These are phyloP conservation scores for Lipomyces oligophaga DNA, from an alignment of 805 yeast genomes.

Conservation along the genomic window DNA sequence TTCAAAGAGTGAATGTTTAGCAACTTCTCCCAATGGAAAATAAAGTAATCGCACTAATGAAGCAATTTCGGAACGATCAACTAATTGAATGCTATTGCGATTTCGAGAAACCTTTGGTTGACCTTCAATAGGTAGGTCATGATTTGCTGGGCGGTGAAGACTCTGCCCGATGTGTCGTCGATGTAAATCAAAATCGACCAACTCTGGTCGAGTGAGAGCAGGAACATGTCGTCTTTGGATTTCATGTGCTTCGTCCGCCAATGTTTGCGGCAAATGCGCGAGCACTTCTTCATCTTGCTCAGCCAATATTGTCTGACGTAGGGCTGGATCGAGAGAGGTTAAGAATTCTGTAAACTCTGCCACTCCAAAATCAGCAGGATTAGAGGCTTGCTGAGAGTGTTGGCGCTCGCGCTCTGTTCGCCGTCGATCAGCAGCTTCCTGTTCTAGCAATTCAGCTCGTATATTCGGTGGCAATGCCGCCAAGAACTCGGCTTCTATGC, in stretches of 20 bases:
- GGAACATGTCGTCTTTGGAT: conserved; percentile 22
- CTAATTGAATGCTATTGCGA: conserved; percentile 54
- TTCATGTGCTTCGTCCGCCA: conserved; percentile 37
- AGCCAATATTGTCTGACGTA: conserved; percentile 35
- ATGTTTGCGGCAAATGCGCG: conserved; percentile 33
- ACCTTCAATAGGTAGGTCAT: conserved; percentile 23
- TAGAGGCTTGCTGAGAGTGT: conserved; percentile 8
- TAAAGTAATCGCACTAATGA: conserved; percentile 67
- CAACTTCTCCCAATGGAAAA: conserved; percentile 60
- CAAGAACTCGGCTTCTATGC: conserved; percentile 74
- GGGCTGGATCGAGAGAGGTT: conserved; percentile 36
- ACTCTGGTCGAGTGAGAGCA: conserved; percentile 7
- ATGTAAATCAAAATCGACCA: conserved; percentile 10
- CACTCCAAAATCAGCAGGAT: neutral
- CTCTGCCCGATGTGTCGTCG: conserved; percentile 1
- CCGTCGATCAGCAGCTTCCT: conserved; percentile 33
- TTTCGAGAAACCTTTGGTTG: conserved; percentile 39
- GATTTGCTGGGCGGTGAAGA: conserved; percentile 11
- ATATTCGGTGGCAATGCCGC: conserved; percentile 70
- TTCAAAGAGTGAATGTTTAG: conserved; percentile 59
- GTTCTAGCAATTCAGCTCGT: conserved; percentile 41
- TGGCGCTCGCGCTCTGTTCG: conserved; percentile 30
- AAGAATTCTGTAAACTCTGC: conserved; percentile 34
- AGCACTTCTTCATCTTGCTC: conserved; percentile 37
- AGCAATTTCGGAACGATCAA: conserved; percentile 73